phyloP scores from a whole-genome alignment of 441 rosid species.

The Macaranga tanarius region DNA sequence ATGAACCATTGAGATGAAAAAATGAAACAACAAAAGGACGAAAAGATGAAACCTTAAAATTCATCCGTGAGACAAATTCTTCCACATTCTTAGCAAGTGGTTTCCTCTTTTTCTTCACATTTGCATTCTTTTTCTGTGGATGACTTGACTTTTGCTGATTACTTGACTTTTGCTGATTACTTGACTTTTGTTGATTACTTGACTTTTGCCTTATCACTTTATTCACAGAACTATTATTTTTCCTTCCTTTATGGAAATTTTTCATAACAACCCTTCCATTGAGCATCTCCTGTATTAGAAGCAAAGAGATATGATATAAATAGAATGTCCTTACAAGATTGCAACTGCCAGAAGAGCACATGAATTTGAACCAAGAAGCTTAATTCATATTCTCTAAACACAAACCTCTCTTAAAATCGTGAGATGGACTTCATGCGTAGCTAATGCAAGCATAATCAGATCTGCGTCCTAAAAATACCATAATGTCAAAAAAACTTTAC shows the following conservation, averaged over 20 bases:
- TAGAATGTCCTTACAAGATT: not conserved
- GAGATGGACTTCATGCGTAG: slow-evolving; percentile 35
- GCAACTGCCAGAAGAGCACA: not conserved
- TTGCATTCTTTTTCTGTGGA: not conserved
- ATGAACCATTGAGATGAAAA: not conserved
- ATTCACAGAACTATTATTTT: not conserved
- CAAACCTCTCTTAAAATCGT: slow-evolving; percentile 37
- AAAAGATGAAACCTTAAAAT: slow-evolving; percentile 23
- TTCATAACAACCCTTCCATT: not conserved
- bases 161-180: not conserved
- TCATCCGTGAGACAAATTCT: not conserved
- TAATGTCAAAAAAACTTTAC: not conserved
- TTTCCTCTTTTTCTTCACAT: not conserved
- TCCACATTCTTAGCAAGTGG: not conserved
- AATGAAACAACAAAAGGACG: not conserved
- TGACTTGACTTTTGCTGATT: not conserved
- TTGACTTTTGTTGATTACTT: not conserved
- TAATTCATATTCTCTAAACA: not conserved
- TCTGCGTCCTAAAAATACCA: slow-evolving; percentile 34
- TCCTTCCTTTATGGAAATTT: not conserved
- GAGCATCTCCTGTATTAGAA: slow-evolving; percentile 3
- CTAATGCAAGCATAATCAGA: slow-evolving; percentile 34
- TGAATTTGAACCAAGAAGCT: not conserved
- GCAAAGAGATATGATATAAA: not conserved
- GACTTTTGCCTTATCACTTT: not conserved